Percentiles rank a stretch among this genome's conserved stretches.
These are phyloP conservation scores for Fonsecaea nubica DNA, from an alignment of 2,329 filamentous ascomycete species.

Conservation along the genomic window DNA sequence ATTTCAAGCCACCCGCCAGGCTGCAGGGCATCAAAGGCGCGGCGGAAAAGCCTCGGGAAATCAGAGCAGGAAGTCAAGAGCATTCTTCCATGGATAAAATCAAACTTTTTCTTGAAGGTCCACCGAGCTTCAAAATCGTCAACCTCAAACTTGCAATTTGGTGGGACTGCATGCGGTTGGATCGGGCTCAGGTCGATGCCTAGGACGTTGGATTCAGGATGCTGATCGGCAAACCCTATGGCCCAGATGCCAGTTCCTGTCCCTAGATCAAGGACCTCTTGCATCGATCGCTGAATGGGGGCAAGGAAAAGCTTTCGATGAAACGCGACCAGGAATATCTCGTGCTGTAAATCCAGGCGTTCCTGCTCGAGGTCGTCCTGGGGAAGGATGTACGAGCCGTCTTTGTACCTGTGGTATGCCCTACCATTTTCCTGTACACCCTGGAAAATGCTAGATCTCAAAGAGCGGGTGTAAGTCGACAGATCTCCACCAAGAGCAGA, in stretches of 20 bases:
- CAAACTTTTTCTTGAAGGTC: slow-evolving; percentile 40
- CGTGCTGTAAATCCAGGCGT: slow-evolving; percentile 41
- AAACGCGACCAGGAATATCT: slow-evolving; percentile 23
- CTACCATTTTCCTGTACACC: slow-evolving; percentile 39
- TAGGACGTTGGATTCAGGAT: slow-evolving; percentile 30
- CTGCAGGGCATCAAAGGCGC: slow-evolving; percentile 28
- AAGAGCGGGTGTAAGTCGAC: slow-evolving; percentile 20
- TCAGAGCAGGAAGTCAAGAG: slow-evolving; percentile 45
- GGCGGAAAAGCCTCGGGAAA: slow-evolving; percentile 45
- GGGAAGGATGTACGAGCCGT: slow-evolving; percentile 39
- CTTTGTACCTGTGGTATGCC: slow-evolving; percentile 34
- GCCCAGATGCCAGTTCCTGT: slow-evolving; percentile 36
- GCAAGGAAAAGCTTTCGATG: slow-evolving; percentile 24
- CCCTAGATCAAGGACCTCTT: slow-evolving; percentile 35
- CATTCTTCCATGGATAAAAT: slow-evolving; percentile 42
- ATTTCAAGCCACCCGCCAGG: slow-evolving; percentile 50
- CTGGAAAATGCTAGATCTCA: slow-evolving; percentile 19
- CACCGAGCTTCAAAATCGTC: slow-evolving; percentile 41
- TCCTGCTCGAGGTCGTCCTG: slow-evolving; percentile 47
- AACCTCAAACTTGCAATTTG: slow-evolving; percentile 44
- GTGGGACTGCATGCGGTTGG: slow-evolving; percentile 37
- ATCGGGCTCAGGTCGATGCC: slow-evolving; percentile 40
- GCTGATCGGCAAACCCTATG: slow-evolving; percentile 40
- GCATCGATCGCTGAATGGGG: slow-evolving; percentile 18
- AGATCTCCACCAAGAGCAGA: slow-evolving; percentile 25